Evolutionary conservation across 179 eudicot species (phyloP).

Genomic region (Silene vulgaris): DNA sequence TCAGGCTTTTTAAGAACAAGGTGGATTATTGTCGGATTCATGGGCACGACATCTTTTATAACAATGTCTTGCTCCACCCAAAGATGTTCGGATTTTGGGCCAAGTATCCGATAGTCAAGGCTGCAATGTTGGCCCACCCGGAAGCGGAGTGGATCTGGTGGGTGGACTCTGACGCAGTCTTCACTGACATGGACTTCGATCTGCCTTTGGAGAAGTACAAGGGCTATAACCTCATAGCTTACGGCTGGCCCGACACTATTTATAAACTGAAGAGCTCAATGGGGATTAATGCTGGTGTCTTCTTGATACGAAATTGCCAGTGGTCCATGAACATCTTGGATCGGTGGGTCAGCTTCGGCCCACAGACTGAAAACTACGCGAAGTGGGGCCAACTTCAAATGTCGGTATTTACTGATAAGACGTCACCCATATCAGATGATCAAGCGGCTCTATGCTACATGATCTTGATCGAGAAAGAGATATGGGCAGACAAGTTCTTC

Average conservation of each 20-base stretch:
- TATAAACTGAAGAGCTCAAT: conserved; percentile 33
- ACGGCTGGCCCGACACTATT: conserved; percentile 40
- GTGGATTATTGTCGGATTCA: conserved; percentile 38
- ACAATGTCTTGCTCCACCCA: conserved; percentile 36
- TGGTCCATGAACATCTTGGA: conserved; percentile 53
- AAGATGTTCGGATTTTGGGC: conserved; percentile 40
- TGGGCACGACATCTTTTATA: conserved; percentile 34
- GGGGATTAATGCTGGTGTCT: conserved; percentile 47
- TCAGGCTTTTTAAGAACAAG: conserved; percentile 38
- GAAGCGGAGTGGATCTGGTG: conserved; percentile 49
- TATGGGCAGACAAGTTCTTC: conserved; percentile 37
- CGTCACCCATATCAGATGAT: conserved; percentile 43
- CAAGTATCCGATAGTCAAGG: conserved; percentile 35
- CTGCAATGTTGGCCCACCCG: conserved; percentile 47
- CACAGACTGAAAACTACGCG: conserved; percentile 34
- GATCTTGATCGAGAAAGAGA: conserved; percentile 30
- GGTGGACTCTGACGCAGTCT: conserved; percentile 41
- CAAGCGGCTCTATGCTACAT: conserved; percentile 44
- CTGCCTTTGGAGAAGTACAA: conserved; percentile 35
- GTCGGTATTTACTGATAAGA: conserved; percentile 37
- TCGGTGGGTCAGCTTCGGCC: conserved; percentile 51
- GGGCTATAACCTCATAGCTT: conserved; percentile 32
- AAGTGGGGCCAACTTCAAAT: conserved; percentile 37
- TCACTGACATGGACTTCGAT: conserved; percentile 49
- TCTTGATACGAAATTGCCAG: conserved; percentile 51